Evolutionary conservation across 1,284 basidiomycete genomes (phyloP), one percentile per base, ranked within the genome.

Genomic region (Irpex lacteus): DNA sequence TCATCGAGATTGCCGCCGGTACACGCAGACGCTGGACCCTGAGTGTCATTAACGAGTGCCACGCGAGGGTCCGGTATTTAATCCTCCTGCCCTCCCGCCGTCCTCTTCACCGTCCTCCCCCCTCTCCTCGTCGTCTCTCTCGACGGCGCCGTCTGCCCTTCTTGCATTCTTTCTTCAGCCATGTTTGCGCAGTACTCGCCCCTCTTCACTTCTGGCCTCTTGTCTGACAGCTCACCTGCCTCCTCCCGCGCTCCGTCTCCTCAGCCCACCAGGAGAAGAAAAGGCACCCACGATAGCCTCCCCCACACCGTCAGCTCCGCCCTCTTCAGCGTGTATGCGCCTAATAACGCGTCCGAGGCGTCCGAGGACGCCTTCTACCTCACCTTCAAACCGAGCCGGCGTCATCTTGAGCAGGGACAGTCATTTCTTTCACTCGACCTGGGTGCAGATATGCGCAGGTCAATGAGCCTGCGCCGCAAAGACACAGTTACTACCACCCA

Each of bases 161-260:
- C 32, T 34, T n/a, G 21, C 60, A 5, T 7, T 3, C 8, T 44
- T 38, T 18, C 44, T 19, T 32, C 5, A 60, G 55, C 56, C 52
- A 71, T 72, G 70, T 74, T 77, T 63, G 72, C 73, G 0, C 73
- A 77, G 65, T 87, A 87, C 69, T 86, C 84, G 0, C 78, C 83
- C 36, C 84, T 87, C 73, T 87, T 87, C 80, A 85, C 81, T 7
- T 83, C 83, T n/a, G 85, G 85, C 60, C 78, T 87, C 19, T 81
- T 79, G 34, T 26, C 44, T 15, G 78, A 73, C 59, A 68, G 34
- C 57, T 71, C 73, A 2, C 71, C 76, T 26, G 70, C 73, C 13
- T 69, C 78, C 32, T 75, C 74, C 37, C 70, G 74, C 21, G 64
- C 73, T 21, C 70, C 74, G n/a, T 75, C 75, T 4, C 71, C 73